Conservation (phyloP, 805 yeast species). For the Yarrowia deformans region DNA sequence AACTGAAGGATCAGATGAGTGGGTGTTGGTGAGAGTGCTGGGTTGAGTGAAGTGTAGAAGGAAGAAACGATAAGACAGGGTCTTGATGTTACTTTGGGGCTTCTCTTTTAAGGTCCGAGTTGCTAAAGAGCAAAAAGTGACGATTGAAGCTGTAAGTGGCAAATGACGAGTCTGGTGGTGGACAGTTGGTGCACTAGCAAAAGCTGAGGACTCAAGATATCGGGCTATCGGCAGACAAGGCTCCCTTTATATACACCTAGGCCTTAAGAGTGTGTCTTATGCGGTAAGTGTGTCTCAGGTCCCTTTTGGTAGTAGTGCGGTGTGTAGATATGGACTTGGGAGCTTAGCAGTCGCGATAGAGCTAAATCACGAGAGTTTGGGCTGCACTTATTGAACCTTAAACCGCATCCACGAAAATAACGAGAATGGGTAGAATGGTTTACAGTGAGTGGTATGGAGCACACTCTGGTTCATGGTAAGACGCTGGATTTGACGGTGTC, state of each 20-base stretch:
- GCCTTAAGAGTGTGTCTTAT: background rate
- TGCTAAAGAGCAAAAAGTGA: conserved; percentile 19
- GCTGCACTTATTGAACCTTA: conserved; percentile 18
- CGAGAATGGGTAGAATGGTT: too few relatives aligned
- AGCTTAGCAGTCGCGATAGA: conserved; percentile 25
- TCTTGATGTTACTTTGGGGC: background rate
- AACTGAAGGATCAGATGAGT: too few relatives aligned
- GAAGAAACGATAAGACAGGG: background rate
- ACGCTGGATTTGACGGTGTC: too few relatives aligned
- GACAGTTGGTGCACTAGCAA: too few relatives aligned
- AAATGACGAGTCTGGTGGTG: too few relatives aligned
- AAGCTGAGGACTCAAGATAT: too few relatives aligned
- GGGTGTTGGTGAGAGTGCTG: background rate
- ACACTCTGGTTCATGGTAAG: too few relatives aligned
- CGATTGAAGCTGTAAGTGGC: background rate
- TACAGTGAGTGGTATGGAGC: too few relatives aligned
- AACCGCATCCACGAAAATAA: background rate
- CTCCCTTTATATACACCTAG: conserved; percentile 1
- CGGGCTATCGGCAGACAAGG: background rate
- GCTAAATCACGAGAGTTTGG: conserved; percentile 1
- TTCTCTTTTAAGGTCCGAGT: conserved; percentile 1
- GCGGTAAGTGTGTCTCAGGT: conserved; percentile 29
- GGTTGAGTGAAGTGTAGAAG: background rate
- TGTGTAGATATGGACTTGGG: conserved; percentile 26
- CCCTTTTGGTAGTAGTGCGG: conserved; percentile 2